phyloP scores from a whole-genome alignment of 2,329 filamentous ascomycete genomes.

The Sporothrix inflata region DNA sequence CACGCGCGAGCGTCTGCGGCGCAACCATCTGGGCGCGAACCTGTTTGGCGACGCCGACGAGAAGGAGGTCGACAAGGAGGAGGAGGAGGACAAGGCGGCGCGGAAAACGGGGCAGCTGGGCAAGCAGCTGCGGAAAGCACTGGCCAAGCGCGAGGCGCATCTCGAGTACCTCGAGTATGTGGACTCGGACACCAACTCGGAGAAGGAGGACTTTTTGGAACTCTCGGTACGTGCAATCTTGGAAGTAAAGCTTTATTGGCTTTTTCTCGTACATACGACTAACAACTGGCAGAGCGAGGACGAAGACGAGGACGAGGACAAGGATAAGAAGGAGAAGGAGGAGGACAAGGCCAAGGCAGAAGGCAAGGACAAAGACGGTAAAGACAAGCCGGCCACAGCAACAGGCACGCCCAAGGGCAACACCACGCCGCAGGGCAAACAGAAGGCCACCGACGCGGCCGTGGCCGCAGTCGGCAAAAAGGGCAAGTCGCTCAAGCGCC shows the following conservation, averaged over 20 bases:
- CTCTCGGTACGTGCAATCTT: conserved; percentile 39
- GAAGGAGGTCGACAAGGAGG: conserved; percentile 71
- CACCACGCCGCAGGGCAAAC: conserved; percentile 57
- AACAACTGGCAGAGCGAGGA: conserved; percentile 46
- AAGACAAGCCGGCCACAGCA: conserved; percentile 48
- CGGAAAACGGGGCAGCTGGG: conserved; percentile 72
- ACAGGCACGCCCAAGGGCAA: conserved; percentile 70
- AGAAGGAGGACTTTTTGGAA: conserved; percentile 41
- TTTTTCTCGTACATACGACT: neutral
- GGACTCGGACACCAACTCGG: conserved; percentile 73
- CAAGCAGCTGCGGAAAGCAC: conserved; percentile 76
- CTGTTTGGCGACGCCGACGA: conserved; percentile 74
- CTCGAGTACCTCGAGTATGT: conserved; percentile 85
- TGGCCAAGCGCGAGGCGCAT: conserved; percentile 84
- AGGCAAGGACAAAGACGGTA: conserved; percentile 59
- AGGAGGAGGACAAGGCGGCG: conserved; percentile 70
- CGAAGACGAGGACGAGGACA: conserved; percentile 32
- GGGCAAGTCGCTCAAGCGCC: conserved; percentile 72
- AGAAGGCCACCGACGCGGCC: conserved; percentile 45
- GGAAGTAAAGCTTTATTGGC: conserved; percentile 3
- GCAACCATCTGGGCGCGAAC: conserved; percentile 84
- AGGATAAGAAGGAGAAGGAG: conserved; percentile 40
- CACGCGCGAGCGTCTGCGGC: conserved; percentile 71
- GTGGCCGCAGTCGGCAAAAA: conserved; percentile 52
- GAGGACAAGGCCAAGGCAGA: conserved; percentile 41